A percentile compares a stretch with the other conserved stretches of the same genome.
Conservation (phyloP, 768 basidiomycete species). For the Mrakia blollopis region DNA sequence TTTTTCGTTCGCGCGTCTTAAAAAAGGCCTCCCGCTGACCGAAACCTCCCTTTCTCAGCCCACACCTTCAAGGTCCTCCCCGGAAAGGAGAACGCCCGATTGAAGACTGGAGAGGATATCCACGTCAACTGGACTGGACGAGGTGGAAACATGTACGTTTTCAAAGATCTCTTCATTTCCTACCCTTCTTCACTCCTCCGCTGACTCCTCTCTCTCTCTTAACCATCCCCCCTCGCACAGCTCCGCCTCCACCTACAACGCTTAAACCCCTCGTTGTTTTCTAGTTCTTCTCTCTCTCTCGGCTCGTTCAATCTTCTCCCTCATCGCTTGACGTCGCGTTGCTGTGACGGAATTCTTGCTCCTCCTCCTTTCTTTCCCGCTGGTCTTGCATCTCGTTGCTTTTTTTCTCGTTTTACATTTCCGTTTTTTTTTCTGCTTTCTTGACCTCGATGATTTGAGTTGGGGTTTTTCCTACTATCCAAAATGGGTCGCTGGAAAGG, state of each 20-base stretch:
- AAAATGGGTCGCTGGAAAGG: too few species aligned
- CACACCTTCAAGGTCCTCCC: constrained; percentile 95
- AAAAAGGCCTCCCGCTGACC: too few species aligned
- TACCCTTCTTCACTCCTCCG: too few species aligned
- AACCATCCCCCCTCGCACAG: too few species aligned
- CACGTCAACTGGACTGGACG: constrained; percentile 99
- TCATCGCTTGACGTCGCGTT: background rate
- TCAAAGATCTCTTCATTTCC: too few species aligned
- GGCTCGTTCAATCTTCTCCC: background rate
- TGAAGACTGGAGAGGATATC: constrained; percentile 77
- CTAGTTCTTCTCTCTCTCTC: background rate
- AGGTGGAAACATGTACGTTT: constrained; percentile 67
- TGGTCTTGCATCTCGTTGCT: too few species aligned
- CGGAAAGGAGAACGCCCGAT: constrained; percentile 79
- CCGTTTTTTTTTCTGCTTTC: too few species aligned
- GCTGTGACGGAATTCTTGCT: background rate
- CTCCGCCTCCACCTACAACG: constrained; percentile 78
- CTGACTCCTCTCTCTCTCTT: too few species aligned
- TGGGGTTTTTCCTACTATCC: background rate
- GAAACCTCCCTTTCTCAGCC: background rate
- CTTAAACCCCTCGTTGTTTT: constrained; percentile 44
- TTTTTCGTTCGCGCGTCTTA: constrained; percentile 39
- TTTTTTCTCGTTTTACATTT: background rate
- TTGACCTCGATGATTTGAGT: too few species aligned
- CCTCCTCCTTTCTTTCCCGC: background rate